Conservation (phyloP, 768 basidiomycete species). For the Cubamyces lactineus region DNA sequence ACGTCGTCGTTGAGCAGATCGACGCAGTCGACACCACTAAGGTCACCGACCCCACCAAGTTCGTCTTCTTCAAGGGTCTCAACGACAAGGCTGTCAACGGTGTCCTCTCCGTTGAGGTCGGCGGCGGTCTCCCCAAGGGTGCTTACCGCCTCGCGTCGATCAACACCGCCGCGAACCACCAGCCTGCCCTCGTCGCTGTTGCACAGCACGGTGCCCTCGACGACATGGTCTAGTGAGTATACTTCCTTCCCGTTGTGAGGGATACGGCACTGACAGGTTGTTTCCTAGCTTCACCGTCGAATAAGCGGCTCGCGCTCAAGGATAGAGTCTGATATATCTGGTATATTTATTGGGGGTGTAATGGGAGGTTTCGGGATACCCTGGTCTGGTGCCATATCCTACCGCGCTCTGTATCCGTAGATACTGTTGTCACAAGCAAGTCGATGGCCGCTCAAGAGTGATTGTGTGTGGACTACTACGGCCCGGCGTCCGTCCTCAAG, state of each 20-base stretch:
- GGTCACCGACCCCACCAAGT: slow-evolving; percentile 51
- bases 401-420: slow-evolving; percentile 17
- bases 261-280: neutral
- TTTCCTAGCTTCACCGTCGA: slow-evolving; percentile 18
- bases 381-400: slow-evolving; percentile 5
- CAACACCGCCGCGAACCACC: slow-evolving; percentile 51
- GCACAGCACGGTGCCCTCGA: slow-evolving; percentile 49
- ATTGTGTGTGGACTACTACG: too few species aligned
- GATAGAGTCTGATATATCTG: neutral
- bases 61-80: slow-evolving; percentile 69
- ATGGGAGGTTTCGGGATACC: slow-evolving; percentile 14
- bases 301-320: neutral
- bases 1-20: slow-evolving; percentile 57
- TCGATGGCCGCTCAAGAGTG: slow-evolving; percentile 11
- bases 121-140: slow-evolving; percentile 48
- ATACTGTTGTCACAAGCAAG: slow-evolving; percentile 20
- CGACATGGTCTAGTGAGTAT: slow-evolving; percentile 44
- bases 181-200: slow-evolving; percentile 43
- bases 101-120: slow-evolving; percentile 40
- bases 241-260: neutral
- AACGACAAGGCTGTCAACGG: slow-evolving; percentile 50
- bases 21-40: slow-evolving; percentile 45
- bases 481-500: too few species aligned
- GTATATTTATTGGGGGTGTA: slow-evolving; percentile 17
- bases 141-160: slow-evolving; percentile 47